These are phyloP conservation scores for Clavispora phyllophila DNA, from an alignment of 805 yeast species.

Conservation along the genomic window DNA sequence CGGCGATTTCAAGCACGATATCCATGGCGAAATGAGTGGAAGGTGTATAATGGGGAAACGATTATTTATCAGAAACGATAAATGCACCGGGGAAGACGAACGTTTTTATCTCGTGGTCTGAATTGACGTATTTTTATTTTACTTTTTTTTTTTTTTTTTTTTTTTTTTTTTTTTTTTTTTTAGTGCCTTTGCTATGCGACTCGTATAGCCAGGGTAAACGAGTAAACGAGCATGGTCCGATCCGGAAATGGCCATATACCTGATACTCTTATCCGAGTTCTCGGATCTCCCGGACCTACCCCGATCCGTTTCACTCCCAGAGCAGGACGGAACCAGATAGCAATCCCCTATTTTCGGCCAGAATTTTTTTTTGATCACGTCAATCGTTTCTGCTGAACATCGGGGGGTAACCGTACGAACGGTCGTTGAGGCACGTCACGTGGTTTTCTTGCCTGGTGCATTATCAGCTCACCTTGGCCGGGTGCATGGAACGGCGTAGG, in stretches of 20 bases:
- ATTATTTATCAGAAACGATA: background rate
- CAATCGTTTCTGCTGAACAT: too few relatives aligned
- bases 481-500: slow-evolving; percentile 1
- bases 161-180: background rate
- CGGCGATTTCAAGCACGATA: slow-evolving; percentile 77
- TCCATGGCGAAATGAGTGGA: slow-evolving; percentile 53
- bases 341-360: too few relatives aligned
- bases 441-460: background rate
- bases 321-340: too few relatives aligned
- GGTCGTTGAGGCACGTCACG: too few relatives aligned
- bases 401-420: too few relatives aligned
- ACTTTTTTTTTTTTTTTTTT: background rate
- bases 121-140: background rate
- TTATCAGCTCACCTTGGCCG: background rate
- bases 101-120: background rate
- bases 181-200: background rate
- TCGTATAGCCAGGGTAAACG: slow-evolving; percentile 4
- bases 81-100: background rate
- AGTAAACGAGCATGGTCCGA: slow-evolving; percentile 6
- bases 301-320: too few relatives aligned
- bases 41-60: background rate
- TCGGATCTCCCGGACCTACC: too few relatives aligned
- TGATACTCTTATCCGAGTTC: background rate
- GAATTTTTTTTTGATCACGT: too few relatives aligned
- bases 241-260: slow-evolving; percentile 1